Percentiles rank a stretch among this genome's conserved stretches.
These are phyloP conservation scores for Parafenestella ontariensis DNA, from an alignment of 2,329 filamentous ascomycete genomes.

Conservation along the genomic window DNA sequence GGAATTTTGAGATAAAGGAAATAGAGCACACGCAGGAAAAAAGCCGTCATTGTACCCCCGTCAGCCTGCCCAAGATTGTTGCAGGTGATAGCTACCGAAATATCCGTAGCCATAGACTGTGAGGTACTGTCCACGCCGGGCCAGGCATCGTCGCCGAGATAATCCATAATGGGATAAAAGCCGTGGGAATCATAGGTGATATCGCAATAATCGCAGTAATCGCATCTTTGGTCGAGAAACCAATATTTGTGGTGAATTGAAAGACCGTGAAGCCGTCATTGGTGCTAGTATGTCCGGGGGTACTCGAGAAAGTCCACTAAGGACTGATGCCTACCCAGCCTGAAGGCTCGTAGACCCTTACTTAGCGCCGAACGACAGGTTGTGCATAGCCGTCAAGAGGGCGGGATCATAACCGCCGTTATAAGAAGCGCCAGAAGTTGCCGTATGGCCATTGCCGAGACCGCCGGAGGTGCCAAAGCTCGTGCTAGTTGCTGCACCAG, in stretches of 20 bases:
- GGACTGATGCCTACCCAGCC: neutral
- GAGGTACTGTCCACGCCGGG: neutral
- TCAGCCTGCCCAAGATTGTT: neutral
- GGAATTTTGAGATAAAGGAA: constrained; percentile 4
- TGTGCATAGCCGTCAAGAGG: constrained; percentile 31
- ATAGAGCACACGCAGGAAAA: constrained; percentile 4
- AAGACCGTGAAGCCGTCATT: constrained; percentile 7
- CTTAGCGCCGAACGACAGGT: constrained; percentile 30
- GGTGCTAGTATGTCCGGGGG: neutral
- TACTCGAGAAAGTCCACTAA: neutral
- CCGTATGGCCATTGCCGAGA: constrained; percentile 10
- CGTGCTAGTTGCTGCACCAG: constrained; percentile 6
- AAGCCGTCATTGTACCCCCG: constrained; percentile 2
- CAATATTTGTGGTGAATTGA: neutral
- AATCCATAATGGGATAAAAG: neutral
- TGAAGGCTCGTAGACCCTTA: neutral
- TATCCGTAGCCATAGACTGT: neutral
- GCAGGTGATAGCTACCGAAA: neutral
- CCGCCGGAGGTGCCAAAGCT: constrained; percentile 8
- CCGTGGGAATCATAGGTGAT: neutral
- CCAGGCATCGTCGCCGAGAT: neutral
- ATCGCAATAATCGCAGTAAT: neutral
- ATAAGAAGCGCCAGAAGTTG: constrained; percentile 11
- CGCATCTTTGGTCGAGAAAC: neutral
- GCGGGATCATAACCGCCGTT: constrained; percentile 21